A percentile compares a stretch with the other conserved stretches of the same genome.
Conservation (phyloP, 2,329 filamentous ascomycete species). For the Botrytis fabae region DNA sequence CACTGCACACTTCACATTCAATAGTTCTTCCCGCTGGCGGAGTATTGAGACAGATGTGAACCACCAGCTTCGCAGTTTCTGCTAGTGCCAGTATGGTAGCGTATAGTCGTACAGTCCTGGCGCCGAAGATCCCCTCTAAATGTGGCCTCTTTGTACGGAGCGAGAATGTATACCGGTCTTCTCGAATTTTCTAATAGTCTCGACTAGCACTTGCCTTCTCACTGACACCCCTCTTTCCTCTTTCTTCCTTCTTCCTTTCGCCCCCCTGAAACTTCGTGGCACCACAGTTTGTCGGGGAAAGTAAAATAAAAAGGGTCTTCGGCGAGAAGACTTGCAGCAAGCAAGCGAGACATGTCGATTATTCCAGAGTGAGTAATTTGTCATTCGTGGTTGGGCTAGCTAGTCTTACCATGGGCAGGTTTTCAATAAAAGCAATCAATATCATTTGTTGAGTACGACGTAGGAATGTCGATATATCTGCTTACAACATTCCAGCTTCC, state of each 20-base stretch:
- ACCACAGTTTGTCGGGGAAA: neutral
- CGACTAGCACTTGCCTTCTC: neutral
- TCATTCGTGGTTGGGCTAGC: neutral
- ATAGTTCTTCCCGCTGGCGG: neutral
- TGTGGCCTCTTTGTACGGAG: neutral
- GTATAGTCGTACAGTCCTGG: neutral
- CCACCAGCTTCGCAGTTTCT: neutral
- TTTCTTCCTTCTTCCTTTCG: neutral
- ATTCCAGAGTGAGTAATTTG: conserved; percentile 1
- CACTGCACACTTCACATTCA: neutral
- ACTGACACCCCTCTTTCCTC: neutral
- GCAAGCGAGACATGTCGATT: neutral
- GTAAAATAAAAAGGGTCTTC: conserved; percentile 3
- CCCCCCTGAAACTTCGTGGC: conserved; percentile 14
- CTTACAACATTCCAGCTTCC: neutral
- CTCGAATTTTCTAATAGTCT: neutral
- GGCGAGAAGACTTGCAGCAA: neutral
- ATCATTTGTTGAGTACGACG: neutral
- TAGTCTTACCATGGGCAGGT: neutral
- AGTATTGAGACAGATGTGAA: neutral
- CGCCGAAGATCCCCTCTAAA: neutral
- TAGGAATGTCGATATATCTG: neutral
- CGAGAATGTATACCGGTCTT: neutral
- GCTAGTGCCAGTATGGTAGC: neutral
- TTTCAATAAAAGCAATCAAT: neutral